Percentiles rank a stretch among this genome's conserved stretches.
Conservation (phyloP, 2,329 filamentous ascomycete species). For the Aspergillus sp. region DNA sequence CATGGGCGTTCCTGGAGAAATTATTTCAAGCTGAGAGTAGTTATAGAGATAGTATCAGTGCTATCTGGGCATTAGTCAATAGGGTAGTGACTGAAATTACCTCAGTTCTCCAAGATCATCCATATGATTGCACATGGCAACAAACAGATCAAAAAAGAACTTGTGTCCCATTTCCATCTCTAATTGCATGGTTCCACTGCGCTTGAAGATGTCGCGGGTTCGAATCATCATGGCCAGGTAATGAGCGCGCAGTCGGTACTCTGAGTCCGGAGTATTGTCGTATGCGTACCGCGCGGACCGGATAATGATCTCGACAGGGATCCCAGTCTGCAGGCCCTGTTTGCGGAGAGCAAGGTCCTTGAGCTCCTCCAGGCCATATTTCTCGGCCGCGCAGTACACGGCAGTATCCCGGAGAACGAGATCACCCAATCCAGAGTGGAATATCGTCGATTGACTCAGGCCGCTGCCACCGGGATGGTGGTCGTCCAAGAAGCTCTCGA, state of each 20-base stretch:
- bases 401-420: constrained; percentile 87
- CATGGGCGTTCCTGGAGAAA: neutral
- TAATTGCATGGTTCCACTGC: constrained; percentile 96
- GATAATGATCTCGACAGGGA: constrained; percentile 88
- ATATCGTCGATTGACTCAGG: constrained; percentile 73
- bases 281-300: constrained; percentile 93
- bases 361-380: constrained; percentile 87
- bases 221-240: constrained; percentile 97
- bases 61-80: neutral
- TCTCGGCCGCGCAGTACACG: constrained; percentile 89
- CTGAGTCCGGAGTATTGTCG: constrained; percentile 88
- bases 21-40: neutral
- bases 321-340: constrained; percentile 89
- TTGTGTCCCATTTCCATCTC: constrained; percentile 96
- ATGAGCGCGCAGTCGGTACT: constrained; percentile 90
- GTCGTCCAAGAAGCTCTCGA: constrained; percentile 68
- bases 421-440: constrained; percentile 70
- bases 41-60: neutral
- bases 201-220: constrained; percentile 96
- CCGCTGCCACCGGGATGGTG: constrained; percentile 58
- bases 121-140: constrained; percentile 97
- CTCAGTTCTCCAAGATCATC: constrained; percentile 90
- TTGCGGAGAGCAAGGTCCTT: constrained; percentile 89
- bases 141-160: constrained; percentile 97
- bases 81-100: constrained; percentile 44